A percentile compares a stretch with the other conserved stretches of the same genome.
Evolutionary conservation across 192 early-diverging fungal species (phyloP).

Genomic region (Geosiphon pyriformis): DNA sequence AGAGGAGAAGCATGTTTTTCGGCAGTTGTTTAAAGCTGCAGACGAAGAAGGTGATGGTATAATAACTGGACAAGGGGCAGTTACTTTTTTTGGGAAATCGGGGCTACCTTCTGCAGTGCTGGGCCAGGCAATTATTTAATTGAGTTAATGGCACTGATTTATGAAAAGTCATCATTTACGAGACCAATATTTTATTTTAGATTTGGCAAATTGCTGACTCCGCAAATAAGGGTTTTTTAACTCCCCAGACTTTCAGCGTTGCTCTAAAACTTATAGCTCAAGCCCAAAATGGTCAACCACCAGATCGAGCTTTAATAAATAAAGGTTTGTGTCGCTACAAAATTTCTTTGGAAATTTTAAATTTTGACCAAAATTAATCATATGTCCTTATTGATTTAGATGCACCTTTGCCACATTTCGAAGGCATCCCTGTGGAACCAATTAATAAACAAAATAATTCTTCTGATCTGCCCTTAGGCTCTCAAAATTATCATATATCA

Average conservation of each 20-base stretch:
- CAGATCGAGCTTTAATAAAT: conserved; percentile 46
- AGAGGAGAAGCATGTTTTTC: conserved; percentile 57
- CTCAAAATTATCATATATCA: conserved; percentile 28
- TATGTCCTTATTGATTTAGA: conserved; percentile 27
- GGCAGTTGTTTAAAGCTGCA: conserved; percentile 55
- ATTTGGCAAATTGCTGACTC: conserved; percentile 87
- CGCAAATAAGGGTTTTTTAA: conserved; percentile 71
- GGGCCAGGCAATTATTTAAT: conserved; percentile 42
- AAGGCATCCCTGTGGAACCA: conserved; percentile 37
- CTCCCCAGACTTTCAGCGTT: conserved; percentile 64
- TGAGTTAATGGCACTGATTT: background rate
- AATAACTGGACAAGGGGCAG: conserved; percentile 63
- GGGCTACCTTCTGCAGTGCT: conserved; percentile 56
- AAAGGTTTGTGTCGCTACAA: conserved; percentile 39
- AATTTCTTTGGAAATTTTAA: conserved; percentile 12
- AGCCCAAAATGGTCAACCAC: conserved; percentile 66
- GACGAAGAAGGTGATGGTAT: conserved; percentile 57
- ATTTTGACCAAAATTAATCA: conserved; percentile 5
- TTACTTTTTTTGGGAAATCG: conserved; percentile 68
- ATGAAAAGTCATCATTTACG: background rate
- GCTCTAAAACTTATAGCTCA: conserved; percentile 87
- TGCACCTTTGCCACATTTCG: conserved; percentile 53
- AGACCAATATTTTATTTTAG: conserved; percentile 25
- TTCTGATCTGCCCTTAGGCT: too few species aligned
- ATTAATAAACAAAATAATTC: too few species aligned